Conservation (phyloP, 2,329 filamentous ascomycete genomes). For the Sporothrix globosa region DNA sequence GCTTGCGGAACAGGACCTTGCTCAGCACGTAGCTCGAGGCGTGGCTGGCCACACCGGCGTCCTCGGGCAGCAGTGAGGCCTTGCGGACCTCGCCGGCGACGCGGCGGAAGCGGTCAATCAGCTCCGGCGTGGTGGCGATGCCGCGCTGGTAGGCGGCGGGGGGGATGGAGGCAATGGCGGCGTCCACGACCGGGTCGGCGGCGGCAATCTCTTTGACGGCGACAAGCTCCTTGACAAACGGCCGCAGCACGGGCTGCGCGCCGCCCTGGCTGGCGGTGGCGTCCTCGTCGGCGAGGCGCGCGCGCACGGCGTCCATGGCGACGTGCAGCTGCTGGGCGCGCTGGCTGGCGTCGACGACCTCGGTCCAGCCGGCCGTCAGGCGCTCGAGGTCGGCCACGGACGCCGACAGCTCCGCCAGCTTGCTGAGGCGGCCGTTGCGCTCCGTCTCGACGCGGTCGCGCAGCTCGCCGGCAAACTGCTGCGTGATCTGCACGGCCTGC, state of each 20-base stretch:
- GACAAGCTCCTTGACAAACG: slow-evolving; percentile 90
- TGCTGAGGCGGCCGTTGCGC: slow-evolving; percentile 82
- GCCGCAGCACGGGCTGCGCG: slow-evolving; percentile 71
- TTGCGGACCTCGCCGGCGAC: slow-evolving; percentile 93
- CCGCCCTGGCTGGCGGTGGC: slow-evolving; percentile 19
- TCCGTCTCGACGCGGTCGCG: slow-evolving; percentile 83
- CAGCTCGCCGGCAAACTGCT: slow-evolving; percentile 78
- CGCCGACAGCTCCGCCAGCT: slow-evolving; percentile 76
- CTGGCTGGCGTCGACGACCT: slow-evolving; percentile 85
- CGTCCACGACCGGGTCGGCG: slow-evolving; percentile 83
- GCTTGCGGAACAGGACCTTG: slow-evolving; percentile 96
- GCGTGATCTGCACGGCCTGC: slow-evolving; percentile 87
- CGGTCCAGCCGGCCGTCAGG: slow-evolving; percentile 86
- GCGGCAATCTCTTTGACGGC: slow-evolving; percentile 90
- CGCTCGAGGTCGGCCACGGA: slow-evolving; percentile 83
- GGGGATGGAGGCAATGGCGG: slow-evolving; percentile 95
- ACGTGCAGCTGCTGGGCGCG: slow-evolving; percentile 96
- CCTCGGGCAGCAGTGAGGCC: slow-evolving; percentile 86
- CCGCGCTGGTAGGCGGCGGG: slow-evolving; percentile 91
- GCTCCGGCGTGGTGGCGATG: slow-evolving; percentile 77
- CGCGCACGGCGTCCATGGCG: slow-evolving; percentile 88
- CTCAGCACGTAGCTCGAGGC: slow-evolving; percentile 87
- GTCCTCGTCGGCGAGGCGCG: slow-evolving; percentile 51
- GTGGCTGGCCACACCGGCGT: slow-evolving; percentile 92
- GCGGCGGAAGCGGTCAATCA: slow-evolving; percentile 93